Evolutionary conservation across 2,329 filamentous ascomycete species (phyloP).

Genomic region (Elsinoe batatas): DNA sequence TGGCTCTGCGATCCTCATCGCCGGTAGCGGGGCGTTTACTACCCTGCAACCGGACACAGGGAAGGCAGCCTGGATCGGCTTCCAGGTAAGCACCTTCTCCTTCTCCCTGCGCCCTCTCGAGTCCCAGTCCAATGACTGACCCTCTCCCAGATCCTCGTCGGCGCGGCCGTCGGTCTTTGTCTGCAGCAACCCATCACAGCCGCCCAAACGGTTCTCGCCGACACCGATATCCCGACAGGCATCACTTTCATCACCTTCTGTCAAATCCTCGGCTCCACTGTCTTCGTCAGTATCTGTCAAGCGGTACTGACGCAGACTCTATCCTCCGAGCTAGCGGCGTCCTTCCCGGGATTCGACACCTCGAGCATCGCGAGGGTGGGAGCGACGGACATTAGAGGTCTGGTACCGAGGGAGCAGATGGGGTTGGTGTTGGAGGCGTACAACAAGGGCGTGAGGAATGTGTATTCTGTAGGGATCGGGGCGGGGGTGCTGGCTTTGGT

Average conservation of each 20-base stretch:
- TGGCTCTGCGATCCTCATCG: conserved; percentile 30
- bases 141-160: conserved; percentile 19
- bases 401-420: conserved; percentile 41
- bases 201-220: conserved; percentile 31
- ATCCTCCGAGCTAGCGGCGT: conserved; percentile 28
- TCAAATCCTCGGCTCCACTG: conserved; percentile 32
- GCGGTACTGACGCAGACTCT: conserved; percentile 36
- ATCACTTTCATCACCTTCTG: conserved; percentile 35
- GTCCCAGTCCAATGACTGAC: too few relatives aligned
- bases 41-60: conserved; percentile 15
- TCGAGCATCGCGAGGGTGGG: conserved; percentile 32
- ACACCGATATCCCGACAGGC: conserved; percentile 31
- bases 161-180: conserved; percentile 31
- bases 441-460: conserved; percentile 46
- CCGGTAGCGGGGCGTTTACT: conserved; percentile 34
- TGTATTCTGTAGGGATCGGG: conserved; percentile 48
- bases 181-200: conserved; percentile 34
- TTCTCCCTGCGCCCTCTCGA: too few relatives aligned
- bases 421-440: conserved; percentile 49
- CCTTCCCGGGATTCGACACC: conserved; percentile 30
- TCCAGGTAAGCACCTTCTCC: conserved; percentile 17
- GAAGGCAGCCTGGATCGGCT: conserved; percentile 17
- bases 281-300: conserved; percentile 35
- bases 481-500: conserved; percentile 43
- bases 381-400: conserved; percentile 46